Evolutionary conservation across 208 protist species (phyloP).

Genomic region (Herpetomonas samuelpessoai): DNA sequence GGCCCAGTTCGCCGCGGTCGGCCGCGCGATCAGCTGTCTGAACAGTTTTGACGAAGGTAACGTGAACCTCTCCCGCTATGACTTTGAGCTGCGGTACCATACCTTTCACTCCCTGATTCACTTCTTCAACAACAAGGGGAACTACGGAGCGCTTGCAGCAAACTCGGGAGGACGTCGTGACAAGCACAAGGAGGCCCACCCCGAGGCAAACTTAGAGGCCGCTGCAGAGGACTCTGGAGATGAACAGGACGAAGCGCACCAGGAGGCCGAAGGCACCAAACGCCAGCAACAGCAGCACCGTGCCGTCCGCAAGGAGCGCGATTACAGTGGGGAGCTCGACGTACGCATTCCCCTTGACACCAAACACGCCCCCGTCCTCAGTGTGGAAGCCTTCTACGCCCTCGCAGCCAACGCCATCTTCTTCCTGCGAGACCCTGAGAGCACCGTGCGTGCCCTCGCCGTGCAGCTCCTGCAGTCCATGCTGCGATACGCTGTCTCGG

Average conservation of each 20-base stretch:
- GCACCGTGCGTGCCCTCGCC: slow-evolving; percentile 70
- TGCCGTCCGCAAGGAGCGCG: slow-evolving; percentile 45
- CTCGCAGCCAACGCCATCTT: slow-evolving; percentile 76
- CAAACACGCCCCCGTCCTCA: slow-evolving; percentile 43
- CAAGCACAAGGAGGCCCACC: neutral
- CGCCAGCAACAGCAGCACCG: neutral
- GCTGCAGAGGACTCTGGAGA: neutral
- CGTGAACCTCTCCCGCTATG: slow-evolving; percentile 60
- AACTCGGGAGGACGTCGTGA: neutral
- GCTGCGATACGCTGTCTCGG: slow-evolving; percentile 61
- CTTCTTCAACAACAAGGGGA: slow-evolving; percentile 78
- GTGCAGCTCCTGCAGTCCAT: slow-evolving; percentile 68
- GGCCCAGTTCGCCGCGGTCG: slow-evolving; percentile 56
- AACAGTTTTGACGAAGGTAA: slow-evolving; percentile 73
- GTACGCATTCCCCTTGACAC: slow-evolving; percentile 59
- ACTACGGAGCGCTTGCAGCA: slow-evolving; percentile 27
- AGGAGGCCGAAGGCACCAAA: neutral
- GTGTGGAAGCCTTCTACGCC: slow-evolving; percentile 48
- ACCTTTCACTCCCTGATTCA: slow-evolving; percentile 68
- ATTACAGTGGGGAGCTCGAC: slow-evolving; percentile 64
- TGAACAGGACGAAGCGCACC: neutral
- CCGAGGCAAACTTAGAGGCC: neutral
- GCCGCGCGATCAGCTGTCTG: slow-evolving; percentile 59
- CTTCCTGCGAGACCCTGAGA: slow-evolving; percentile 81
- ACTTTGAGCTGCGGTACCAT: slow-evolving; percentile 88